These are phyloP conservation scores for Melastoma malabathricum DNA, from an alignment of 345 rosid genomes.

Conservation along the genomic window DNA sequence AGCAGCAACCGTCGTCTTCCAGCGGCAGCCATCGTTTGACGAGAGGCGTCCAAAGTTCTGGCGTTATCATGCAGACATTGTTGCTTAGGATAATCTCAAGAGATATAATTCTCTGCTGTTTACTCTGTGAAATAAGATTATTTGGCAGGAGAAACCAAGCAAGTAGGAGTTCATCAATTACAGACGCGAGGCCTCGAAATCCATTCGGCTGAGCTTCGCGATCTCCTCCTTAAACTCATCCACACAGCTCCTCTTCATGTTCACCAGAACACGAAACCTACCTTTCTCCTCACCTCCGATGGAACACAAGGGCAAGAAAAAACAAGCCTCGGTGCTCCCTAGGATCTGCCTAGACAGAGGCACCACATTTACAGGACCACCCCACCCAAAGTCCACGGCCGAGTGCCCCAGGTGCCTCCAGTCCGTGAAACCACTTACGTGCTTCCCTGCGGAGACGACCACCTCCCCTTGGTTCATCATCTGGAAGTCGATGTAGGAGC, in stretches of 20 bases:
- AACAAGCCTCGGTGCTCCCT: conserved; percentile 73
- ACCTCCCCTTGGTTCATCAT: conserved; percentile 37
- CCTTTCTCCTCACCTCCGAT: conserved; percentile 22
- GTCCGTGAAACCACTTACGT: conserved; percentile 84
- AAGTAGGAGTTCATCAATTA: too few species aligned
- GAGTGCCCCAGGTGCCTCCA: conserved; percentile 87
- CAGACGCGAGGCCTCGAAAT: conserved; percentile 9
- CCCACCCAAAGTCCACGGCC: conserved; percentile 79
- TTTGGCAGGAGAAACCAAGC: too few species aligned
- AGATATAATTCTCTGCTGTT: too few species aligned
- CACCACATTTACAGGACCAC: conserved; percentile 59
- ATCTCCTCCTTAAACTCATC: conserved; percentile 45
- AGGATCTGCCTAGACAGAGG: conserved; percentile 51
- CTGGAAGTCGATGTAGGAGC: conserved; percentile 64
- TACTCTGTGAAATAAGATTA: too few species aligned
- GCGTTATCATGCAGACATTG: conserved; percentile 2
- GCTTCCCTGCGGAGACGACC: conserved; percentile 30
- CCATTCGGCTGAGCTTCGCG: conserved; percentile 36
- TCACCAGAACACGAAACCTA: conserved; percentile 64
- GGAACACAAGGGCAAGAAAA: conserved; percentile 63
- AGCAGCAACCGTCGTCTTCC: conserved; percentile 40
- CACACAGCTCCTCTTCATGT: conserved; percentile 36
- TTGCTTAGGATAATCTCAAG: too few species aligned
- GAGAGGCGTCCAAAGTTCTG: conserved; percentile 48
- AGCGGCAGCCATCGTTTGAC: conserved; percentile 31